phyloP scores from a whole-genome alignment of 495 filamentous ascomycete species.

The Baudoinia panamericana region DNA sequence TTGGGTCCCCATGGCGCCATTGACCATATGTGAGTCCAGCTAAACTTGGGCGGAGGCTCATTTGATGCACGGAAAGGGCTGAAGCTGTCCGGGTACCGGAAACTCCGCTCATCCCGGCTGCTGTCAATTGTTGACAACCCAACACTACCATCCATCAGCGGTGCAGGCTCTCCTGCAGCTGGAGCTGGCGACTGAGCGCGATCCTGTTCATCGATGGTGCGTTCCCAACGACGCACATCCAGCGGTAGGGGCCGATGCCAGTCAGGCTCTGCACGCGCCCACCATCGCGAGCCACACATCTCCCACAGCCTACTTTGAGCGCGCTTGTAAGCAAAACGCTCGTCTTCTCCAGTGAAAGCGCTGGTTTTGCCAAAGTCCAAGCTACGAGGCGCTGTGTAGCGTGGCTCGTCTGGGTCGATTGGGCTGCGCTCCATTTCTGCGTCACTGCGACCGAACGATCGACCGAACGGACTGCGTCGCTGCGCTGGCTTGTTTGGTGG shows the following conservation, averaged over 20 bases:
- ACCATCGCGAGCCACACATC: slow-evolving; percentile 53
- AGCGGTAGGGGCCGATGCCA: slow-evolving; percentile 54
- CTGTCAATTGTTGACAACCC: slow-evolving; percentile 30
- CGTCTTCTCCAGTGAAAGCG: slow-evolving; percentile 58
- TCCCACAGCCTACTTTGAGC: slow-evolving; percentile 57
- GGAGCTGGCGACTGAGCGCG: not conserved
- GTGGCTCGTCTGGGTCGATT: slow-evolving; percentile 14
- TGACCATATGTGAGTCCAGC: slow-evolving; percentile 40
- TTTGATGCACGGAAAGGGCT: slow-evolving; percentile 31
- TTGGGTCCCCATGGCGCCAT: slow-evolving; percentile 40
- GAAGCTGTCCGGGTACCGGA: slow-evolving; percentile 7
- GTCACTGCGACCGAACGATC: slow-evolving; percentile 20
- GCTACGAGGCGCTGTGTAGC: slow-evolving; percentile 13
- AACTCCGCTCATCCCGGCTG: slow-evolving; percentile 17
- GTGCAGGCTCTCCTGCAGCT: not conserved
- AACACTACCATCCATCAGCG: slow-evolving; percentile 24
- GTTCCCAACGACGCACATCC: slow-evolving; percentile 49
- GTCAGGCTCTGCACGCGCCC: slow-evolving; percentile 36
- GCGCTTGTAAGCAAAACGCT: slow-evolving; percentile 57
- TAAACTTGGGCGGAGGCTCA: slow-evolving; percentile 37
- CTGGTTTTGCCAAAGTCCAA: slow-evolving; percentile 43
- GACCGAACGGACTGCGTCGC: slow-evolving; percentile 6
- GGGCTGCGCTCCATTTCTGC: slow-evolving; percentile 13
- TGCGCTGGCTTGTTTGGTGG: slow-evolving; percentile 28
- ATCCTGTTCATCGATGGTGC: slow-evolving; percentile 8